Percentiles rank a stretch among this genome's conserved stretches.
These are phyloP conservation scores for Tremellales sp. DNA, from an alignment of 1,284 basidiomycete genomes.

Conservation along the genomic window DNA sequence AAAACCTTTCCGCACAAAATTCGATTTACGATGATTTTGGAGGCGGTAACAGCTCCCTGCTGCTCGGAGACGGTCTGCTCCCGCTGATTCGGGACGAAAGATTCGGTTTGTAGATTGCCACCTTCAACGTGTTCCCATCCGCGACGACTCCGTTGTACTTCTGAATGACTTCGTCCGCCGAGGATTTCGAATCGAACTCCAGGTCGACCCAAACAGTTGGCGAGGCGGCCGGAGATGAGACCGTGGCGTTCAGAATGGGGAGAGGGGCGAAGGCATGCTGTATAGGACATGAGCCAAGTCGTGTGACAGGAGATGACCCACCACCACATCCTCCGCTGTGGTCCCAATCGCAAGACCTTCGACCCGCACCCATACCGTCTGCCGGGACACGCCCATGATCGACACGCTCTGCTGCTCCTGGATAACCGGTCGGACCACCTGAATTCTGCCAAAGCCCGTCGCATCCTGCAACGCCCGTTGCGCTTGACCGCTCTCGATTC, in stretches of 20 bases:
- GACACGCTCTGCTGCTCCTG: too few relatives aligned
- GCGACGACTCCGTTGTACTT: constrained; percentile 76
- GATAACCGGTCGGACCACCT: too few relatives aligned
- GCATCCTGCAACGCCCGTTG: too few relatives aligned
- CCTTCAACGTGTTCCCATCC: constrained; percentile 68
- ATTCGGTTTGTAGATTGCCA: constrained; percentile 57
- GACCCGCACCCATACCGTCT: constrained; percentile 67
- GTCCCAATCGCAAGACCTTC: constrained; percentile 70
- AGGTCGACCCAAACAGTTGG: constrained; percentile 64
- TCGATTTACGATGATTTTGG: background rate
- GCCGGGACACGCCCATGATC: constrained; percentile 67
- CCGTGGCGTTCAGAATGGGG: constrained; percentile 58
- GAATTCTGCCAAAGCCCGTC: constrained; percentile 5
- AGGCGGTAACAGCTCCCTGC: background rate
- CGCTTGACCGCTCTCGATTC: background rate
- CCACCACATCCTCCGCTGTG: constrained; percentile 74
- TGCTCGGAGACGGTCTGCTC: background rate
- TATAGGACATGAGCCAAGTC: background rate
- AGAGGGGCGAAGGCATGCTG: constrained; percentile 80
- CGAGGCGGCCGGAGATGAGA: constrained; percentile 33
- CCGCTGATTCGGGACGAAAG: constrained; percentile 45
- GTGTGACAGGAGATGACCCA: constrained; percentile 36
- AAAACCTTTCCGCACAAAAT: constrained; percentile 6
- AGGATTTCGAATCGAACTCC: constrained; percentile 62
- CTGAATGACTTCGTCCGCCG: constrained; percentile 64